Conservation (phyloP, 2,329 filamentous ascomycete genomes). For the Helotiales sp. region DNA sequence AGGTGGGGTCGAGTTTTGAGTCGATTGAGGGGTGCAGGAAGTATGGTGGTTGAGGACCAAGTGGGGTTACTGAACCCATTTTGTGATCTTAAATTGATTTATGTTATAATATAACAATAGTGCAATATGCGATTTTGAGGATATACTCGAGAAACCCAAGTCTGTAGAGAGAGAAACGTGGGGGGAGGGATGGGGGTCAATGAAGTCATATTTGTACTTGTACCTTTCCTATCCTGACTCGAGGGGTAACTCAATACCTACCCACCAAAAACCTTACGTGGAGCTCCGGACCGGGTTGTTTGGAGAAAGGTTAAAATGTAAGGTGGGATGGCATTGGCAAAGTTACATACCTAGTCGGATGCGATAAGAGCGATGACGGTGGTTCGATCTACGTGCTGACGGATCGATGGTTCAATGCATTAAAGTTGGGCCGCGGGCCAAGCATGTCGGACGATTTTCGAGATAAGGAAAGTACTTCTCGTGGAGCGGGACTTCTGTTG, state of each 20-base stretch:
- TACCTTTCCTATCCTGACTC: background rate
- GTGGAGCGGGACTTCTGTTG: background rate
- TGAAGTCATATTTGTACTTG: background rate
- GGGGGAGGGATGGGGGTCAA: background rate
- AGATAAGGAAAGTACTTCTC: background rate
- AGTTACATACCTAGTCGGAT: background rate
- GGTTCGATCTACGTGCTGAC: background rate
- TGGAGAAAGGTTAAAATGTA: background rate
- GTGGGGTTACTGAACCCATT: conserved; percentile 23
- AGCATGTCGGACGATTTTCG: background rate
- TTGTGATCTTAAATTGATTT: too few relatives aligned
- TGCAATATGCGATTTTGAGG: background rate
- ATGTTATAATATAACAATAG: background rate
- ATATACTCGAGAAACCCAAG: background rate
- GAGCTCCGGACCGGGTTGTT: background rate
- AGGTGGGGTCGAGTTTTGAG: conserved; percentile 27
- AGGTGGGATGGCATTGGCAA: background rate
- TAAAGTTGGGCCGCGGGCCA: background rate
- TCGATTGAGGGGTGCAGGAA: conserved; percentile 28
- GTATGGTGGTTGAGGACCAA: conserved; percentile 28
- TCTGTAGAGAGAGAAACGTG: background rate
- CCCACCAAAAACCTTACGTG: background rate
- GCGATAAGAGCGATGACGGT: background rate
- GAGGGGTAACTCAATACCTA: background rate
- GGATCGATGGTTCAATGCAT: background rate